phyloP scores from a whole-genome alignment of 2,329 filamentous ascomycete genomes.

The Thielaviopsis musarum region DNA sequence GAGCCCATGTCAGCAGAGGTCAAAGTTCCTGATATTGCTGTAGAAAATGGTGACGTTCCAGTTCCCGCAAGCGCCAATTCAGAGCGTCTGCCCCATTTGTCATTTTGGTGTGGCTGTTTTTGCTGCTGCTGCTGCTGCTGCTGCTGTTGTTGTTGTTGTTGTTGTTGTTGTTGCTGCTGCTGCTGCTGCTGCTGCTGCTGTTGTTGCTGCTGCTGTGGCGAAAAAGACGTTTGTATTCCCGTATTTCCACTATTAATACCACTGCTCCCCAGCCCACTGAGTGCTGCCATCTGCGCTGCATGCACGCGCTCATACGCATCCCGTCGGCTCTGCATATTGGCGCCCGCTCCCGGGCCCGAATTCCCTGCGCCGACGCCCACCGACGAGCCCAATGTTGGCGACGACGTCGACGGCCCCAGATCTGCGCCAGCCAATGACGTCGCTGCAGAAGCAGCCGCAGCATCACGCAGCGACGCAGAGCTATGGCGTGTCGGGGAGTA shows the following conservation, averaged over 20 bases:
- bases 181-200: not conserved
- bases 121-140: not conserved
- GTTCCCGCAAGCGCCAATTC: not conserved
- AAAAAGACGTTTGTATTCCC: not conserved
- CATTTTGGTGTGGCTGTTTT: not conserved
- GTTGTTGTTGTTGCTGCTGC: not conserved
- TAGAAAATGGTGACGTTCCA: not conserved
- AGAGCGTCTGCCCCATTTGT: not conserved
- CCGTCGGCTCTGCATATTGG: slow-evolving; percentile 15
- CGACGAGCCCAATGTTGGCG: not conserved
- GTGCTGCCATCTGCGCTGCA: slow-evolving; percentile 6
- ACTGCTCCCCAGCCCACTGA: not conserved
- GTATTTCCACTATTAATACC: not conserved
- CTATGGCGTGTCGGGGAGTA: slow-evolving; percentile 23
- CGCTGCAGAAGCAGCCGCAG: slow-evolving; percentile 13
- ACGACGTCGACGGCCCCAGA: not conserved
- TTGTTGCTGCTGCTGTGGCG: not conserved
- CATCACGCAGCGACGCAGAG: slow-evolving; percentile 12
- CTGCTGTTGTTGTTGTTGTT: not conserved
- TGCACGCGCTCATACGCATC: slow-evolving; percentile 6
- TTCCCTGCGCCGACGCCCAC: slow-evolving; percentile 13
- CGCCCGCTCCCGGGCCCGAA: slow-evolving; percentile 13
- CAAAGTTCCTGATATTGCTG: not conserved
- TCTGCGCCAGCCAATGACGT: not conserved
- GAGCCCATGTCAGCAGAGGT: not conserved